These are phyloP conservation scores for Vigna nakashimae DNA, from an alignment of 306 rosid genomes.

Conservation along the genomic window DNA sequence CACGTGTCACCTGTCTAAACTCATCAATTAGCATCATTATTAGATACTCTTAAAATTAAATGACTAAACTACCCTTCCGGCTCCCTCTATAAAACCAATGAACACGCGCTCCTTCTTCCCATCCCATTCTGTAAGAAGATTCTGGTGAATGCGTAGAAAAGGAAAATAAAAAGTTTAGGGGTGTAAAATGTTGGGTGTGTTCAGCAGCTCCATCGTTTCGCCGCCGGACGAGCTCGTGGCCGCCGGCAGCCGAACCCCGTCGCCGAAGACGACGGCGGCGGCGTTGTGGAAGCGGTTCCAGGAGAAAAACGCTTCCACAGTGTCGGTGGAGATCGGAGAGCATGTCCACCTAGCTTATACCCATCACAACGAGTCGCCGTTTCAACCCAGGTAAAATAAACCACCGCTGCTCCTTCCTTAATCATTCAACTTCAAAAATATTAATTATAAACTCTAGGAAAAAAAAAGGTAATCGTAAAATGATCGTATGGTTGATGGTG, in stretches of 20 bases:
- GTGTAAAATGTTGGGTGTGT: constrained; percentile 76
- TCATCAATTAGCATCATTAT: not conserved
- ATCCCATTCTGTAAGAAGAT: constrained; percentile 28
- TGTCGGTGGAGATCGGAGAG: constrained; percentile 76
- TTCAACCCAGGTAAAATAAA: constrained; percentile 74
- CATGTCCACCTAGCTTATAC: constrained; percentile 71
- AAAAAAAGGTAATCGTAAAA: too few relatives aligned
- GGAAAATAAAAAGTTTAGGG: not conserved
- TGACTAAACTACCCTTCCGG: constrained; percentile 45
- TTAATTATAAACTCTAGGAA: not conserved
- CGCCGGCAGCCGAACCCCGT: constrained; percentile 93
- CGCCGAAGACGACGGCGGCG: constrained; percentile 71
- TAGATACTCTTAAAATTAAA: not conserved
- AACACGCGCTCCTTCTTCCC: not conserved
- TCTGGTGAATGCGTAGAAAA: not conserved
- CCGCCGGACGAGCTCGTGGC: constrained; percentile 93
- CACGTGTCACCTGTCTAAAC: not conserved
- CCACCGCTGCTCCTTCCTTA: not conserved
- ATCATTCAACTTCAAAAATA: not conserved
- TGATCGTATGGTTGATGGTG: not conserved
- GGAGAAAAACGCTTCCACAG: constrained; percentile 59
- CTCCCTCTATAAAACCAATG: constrained; percentile 43
- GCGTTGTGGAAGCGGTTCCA: constrained; percentile 71
- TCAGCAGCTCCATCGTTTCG: constrained; percentile 80
- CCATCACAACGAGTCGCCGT: constrained; percentile 74